Percentiles rank a stretch among this genome's conserved stretches.
Evolutionary conservation across 306 rosid genomes (phyloP).

Genomic region (Acacia crassicarpa): DNA sequence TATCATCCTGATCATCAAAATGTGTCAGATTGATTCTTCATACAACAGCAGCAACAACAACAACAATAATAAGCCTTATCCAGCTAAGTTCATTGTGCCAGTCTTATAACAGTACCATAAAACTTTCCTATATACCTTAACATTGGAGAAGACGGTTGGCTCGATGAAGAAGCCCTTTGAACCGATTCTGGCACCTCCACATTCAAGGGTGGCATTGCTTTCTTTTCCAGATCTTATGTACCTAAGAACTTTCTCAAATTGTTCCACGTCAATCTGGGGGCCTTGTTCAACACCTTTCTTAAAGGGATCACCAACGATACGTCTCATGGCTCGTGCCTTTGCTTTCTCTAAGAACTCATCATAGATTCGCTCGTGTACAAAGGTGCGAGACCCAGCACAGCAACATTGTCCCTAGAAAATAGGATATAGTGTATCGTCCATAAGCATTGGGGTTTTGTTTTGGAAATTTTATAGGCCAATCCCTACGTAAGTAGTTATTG

Average conservation of each 20-base stretch:
- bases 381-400: constrained; percentile 96
- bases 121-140: constrained; percentile 48
- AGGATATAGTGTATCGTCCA: neutral
- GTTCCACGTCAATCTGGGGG: constrained; percentile 89
- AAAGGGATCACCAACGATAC: constrained; percentile 93
- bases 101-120: neutral
- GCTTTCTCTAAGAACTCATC: constrained; percentile 93
- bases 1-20: constrained; percentile 64
- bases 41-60: too few relatives aligned
- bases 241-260: constrained; percentile 71
- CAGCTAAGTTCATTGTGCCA: neutral
- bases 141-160: constrained; percentile 97
- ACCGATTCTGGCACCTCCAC: constrained; percentile 86
- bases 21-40: neutral
- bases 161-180: constrained; percentile 80
- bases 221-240: constrained; percentile 79
- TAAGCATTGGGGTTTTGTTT: neutral
- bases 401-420: constrained; percentile 87
- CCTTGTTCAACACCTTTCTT: constrained; percentile 93
- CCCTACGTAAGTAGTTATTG: neutral
- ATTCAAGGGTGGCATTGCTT: constrained; percentile 77
- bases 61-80: too few relatives aligned
- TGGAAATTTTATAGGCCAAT: neutral
- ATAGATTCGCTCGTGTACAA: constrained; percentile 77
- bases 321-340: constrained; percentile 72